Evolutionary conservation across 1,139 yeast genomes (phyloP).

Genomic region (Zygoascus meyerae): DNA sequence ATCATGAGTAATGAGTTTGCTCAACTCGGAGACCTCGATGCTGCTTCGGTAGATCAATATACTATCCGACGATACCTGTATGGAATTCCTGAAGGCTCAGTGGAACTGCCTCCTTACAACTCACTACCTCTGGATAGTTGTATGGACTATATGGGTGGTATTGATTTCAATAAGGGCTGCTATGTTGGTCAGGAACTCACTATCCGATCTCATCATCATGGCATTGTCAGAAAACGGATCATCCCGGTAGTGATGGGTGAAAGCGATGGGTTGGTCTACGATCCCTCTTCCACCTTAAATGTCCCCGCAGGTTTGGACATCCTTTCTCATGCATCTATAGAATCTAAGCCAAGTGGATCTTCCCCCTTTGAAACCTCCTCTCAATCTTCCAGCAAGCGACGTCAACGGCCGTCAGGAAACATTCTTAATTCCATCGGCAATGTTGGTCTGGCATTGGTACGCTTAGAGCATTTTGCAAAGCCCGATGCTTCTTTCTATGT

Average conservation of each 20-base stretch:
- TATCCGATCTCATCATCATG: conserved; percentile 78
- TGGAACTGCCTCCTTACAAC: conserved; percentile 42
- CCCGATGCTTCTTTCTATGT: conserved; percentile 31
- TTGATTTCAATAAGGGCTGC: conserved; percentile 87
- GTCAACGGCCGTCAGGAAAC: conserved; percentile 42
- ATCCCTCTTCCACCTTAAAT: conserved; percentile 17
- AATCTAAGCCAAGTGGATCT: not conserved
- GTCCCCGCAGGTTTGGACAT: not conserved
- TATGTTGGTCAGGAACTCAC: conserved; percentile 95
- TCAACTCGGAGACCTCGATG: conserved; percentile 15
- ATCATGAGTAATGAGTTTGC: conserved; percentile 27
- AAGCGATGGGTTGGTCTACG: conserved; percentile 4
- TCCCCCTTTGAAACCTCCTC: conserved; percentile 27
- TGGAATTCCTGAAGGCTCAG: conserved; percentile 62
- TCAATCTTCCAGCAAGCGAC: conserved; percentile 10
- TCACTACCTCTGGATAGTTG: conserved; percentile 80
- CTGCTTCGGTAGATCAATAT: conserved; percentile 32
- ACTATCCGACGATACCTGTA: conserved; percentile 47
- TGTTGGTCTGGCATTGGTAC: conserved; percentile 60
- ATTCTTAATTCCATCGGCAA: conserved; percentile 53
- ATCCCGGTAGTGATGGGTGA: conserved; percentile 51
- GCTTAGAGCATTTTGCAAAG: conserved; percentile 42
- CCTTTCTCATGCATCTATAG: not conserved
- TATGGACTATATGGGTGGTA: conserved; percentile 75
- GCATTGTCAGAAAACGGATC: conserved; percentile 73